phyloP scores from a whole-genome alignment of 2,329 filamentous ascomycete species.

The Alternaria incomplexa region DNA sequence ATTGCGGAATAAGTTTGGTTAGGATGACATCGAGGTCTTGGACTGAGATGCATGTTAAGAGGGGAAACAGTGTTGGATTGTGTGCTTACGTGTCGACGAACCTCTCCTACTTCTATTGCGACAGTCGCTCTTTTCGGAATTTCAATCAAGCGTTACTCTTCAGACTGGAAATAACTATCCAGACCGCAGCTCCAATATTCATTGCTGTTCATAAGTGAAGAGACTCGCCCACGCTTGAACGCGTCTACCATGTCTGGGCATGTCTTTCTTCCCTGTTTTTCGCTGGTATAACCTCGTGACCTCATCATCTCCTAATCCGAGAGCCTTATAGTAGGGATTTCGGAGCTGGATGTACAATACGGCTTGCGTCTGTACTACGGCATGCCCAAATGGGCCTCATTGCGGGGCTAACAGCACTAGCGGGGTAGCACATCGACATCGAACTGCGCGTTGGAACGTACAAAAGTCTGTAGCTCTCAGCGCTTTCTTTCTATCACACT shows the following conservation, averaged over 20 bases:
- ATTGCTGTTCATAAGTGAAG: neutral
- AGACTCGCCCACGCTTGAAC: neutral
- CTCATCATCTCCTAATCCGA: neutral
- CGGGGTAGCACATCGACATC: conserved; percentile 3
- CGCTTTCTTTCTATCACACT: neutral
- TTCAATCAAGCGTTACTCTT: neutral
- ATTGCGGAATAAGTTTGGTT: neutral
- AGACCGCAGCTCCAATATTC: neutral
- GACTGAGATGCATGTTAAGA: neutral
- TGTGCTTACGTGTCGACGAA: neutral
- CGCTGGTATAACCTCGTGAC: neutral
- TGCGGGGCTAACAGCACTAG: neutral
- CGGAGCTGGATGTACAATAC: neutral
- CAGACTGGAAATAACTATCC: neutral
- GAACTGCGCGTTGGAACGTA: neutral
- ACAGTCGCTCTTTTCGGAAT: neutral
- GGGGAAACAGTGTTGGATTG: neutral
- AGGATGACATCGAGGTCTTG: neutral
- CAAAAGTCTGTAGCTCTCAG: neutral
- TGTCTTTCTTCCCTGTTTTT: neutral
- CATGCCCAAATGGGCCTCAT: neutral
- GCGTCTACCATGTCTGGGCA: neutral
- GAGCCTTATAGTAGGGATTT: neutral
- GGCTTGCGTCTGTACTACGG: neutral
- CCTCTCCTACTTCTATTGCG: neutral